Conservation (phyloP, 768 basidiomycete genomes). For the Tylopilus plumbeoviolaceoides region DNA sequence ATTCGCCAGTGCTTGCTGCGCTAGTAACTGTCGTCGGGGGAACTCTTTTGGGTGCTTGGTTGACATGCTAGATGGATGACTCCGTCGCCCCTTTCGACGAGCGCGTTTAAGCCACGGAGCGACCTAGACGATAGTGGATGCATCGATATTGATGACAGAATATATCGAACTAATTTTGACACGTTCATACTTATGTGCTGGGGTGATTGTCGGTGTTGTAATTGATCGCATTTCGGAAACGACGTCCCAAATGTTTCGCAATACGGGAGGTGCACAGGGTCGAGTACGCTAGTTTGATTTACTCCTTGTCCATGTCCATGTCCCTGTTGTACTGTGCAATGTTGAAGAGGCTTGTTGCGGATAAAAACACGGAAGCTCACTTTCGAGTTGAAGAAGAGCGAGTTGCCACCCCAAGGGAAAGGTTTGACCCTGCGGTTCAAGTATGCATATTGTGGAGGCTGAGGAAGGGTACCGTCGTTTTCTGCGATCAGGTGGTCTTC, state of each 20-base stretch:
- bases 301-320: slow-evolving; percentile 30
- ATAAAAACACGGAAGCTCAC: slow-evolving; percentile 38
- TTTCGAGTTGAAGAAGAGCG: slow-evolving; percentile 75
- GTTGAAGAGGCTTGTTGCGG: slow-evolving; percentile 1
- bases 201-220: not conserved
- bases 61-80: slow-evolving; percentile 25
- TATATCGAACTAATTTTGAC: not conserved
- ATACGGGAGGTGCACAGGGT: not conserved
- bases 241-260: not conserved
- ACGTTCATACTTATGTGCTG: not conserved
- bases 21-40: slow-evolving; percentile 29
- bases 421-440: slow-evolving; percentile 74
- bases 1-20: slow-evolving; percentile 27
- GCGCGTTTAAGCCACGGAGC: not conserved
- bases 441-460: slow-evolving; percentile 69
- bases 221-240: not conserved
- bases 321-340: slow-evolving; percentile 59
- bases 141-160: not conserved
- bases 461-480: slow-evolving; percentile 69
- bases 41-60: slow-evolving; percentile 38
- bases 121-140: not conserved
- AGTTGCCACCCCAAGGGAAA: slow-evolving; percentile 84
- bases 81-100: no score
- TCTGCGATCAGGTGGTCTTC: slow-evolving; percentile 65
- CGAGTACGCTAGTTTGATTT: not conserved